A percentile compares a stretch with the other conserved stretches of the same genome.
Conservation (phyloP, 129 eudicot species). For the Flaveria ramosissima region DNA sequence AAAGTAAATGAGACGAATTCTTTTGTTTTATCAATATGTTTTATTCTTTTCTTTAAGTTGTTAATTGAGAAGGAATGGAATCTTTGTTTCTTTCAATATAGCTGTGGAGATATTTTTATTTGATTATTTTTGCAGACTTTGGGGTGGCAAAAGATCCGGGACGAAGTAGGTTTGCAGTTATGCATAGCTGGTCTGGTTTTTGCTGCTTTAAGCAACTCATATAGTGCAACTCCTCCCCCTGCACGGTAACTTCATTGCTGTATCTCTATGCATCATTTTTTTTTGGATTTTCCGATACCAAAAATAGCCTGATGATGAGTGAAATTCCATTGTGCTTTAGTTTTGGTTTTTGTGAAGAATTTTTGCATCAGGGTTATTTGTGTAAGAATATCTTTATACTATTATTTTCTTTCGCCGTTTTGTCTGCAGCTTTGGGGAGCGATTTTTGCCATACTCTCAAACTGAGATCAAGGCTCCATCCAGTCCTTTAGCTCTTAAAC, state of each 20-base stretch:
- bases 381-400: constrained; percentile 12
- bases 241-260: constrained; percentile 54
- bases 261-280: background rate
- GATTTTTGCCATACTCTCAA: constrained; percentile 55
- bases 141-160: constrained; percentile 59
- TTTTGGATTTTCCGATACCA: background rate
- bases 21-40: constrained; percentile 1
- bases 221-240: constrained; percentile 45
- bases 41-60: background rate
- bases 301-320: background rate
- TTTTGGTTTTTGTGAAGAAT: background rate
- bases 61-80: background rate
- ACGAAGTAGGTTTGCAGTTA: constrained; percentile 61
- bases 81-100: constrained; percentile 6
- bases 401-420: background rate
- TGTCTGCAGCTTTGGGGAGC: constrained; percentile 49
- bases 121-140: constrained; percentile 54
- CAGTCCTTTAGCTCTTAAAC: constrained; percentile 74
- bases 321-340: background rate
- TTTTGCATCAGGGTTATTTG: constrained; percentile 11
- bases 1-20: background rate
- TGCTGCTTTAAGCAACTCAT: constrained; percentile 65
- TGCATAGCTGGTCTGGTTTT: constrained; percentile 67
- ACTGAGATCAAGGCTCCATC: constrained; percentile 74
- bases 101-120: constrained; percentile 9